Percentiles rank a stretch among this genome's conserved stretches.
These are phyloP conservation scores for Gentiana macrophylla DNA, from an alignment of 257 asterid genomes.

Conservation along the genomic window DNA sequence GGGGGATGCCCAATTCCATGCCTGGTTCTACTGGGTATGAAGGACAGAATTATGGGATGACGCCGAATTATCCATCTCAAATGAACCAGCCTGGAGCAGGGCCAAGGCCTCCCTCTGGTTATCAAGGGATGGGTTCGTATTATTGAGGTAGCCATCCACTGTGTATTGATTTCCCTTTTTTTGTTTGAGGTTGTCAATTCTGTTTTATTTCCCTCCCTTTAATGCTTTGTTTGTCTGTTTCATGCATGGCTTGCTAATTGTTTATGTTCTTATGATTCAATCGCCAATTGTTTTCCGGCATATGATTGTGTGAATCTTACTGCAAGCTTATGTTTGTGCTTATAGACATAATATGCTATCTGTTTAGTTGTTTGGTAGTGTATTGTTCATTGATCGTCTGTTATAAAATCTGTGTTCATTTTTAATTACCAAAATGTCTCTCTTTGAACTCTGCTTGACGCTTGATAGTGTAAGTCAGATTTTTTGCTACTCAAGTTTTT, in stretches of 20 bases:
- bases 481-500: no score
- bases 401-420: no score
- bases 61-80: conserved; percentile 44
- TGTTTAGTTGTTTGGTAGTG: no score
- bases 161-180: neutral
- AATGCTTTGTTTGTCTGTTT: neutral
- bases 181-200: neutral
- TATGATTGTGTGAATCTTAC: no score
- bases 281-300: no score
- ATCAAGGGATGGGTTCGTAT: conserved; percentile 85
- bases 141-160: conserved; percentile 49
- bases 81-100: conserved; percentile 50
- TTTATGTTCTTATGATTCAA: neutral
- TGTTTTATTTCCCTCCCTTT: neutral
- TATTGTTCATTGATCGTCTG: no score
- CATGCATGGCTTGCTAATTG: neutral
- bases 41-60: conserved; percentile 49
- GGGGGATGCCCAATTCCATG: conserved; percentile 57
- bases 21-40: conserved; percentile 70
- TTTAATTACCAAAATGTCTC: no score
- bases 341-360: no score
- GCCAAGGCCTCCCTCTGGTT: conserved; percentile 62
- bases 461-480: no score
- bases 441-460: no score
- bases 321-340: no score